Evolutionary conservation across 2,329 filamentous ascomycete genomes (phyloP).

Genomic region (Exophiala dermatitidis): DNA sequence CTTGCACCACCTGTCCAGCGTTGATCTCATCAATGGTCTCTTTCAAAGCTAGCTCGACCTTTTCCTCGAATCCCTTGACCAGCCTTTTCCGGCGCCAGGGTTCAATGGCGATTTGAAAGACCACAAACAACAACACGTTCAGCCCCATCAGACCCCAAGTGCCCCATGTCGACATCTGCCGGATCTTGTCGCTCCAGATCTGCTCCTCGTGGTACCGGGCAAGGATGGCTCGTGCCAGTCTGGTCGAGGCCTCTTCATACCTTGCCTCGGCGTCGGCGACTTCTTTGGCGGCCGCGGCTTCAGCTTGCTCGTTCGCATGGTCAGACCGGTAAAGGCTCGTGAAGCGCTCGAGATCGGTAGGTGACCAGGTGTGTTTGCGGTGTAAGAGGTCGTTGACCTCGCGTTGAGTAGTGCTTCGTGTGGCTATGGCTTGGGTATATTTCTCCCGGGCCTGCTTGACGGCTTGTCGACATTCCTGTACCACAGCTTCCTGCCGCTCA

Average conservation of each 20-base stretch:
- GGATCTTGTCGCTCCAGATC: conserved; percentile 97
- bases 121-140: conserved; percentile 81
- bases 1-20: conserved; percentile 3
- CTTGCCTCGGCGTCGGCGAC: conserved; percentile 70
- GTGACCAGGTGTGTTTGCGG: conserved; percentile 86
- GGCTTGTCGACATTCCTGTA: conserved; percentile 49
- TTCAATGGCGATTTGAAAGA: conserved; percentile 83
- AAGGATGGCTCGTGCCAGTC: conserved; percentile 74
- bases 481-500: conserved; percentile 53
- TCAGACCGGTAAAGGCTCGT: conserved; percentile 86
- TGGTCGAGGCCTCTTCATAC: conserved; percentile 67
- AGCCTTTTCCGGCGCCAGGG: conserved; percentile 80
- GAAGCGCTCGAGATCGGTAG: conserved; percentile 84
- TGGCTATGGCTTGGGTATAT: conserved; percentile 77
- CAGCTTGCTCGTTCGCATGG: conserved; percentile 83
- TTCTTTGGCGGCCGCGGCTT: conserved; percentile 62
- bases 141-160: conserved; percentile 97
- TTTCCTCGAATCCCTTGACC: conserved; percentile 73
- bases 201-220: conserved; percentile 97
- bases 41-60: conserved; percentile 62
- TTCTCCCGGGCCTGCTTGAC: conserved; percentile 65
- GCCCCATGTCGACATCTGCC: conserved; percentile 94
- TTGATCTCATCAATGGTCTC: conserved; percentile 48
- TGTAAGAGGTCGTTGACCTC: conserved; percentile 93
- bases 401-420: conserved; percentile 81